Base-by-base conservation (phyloP, 2,329 filamentous ascomycete genomes). In the Aspergillus aculeatinus region DNA sequence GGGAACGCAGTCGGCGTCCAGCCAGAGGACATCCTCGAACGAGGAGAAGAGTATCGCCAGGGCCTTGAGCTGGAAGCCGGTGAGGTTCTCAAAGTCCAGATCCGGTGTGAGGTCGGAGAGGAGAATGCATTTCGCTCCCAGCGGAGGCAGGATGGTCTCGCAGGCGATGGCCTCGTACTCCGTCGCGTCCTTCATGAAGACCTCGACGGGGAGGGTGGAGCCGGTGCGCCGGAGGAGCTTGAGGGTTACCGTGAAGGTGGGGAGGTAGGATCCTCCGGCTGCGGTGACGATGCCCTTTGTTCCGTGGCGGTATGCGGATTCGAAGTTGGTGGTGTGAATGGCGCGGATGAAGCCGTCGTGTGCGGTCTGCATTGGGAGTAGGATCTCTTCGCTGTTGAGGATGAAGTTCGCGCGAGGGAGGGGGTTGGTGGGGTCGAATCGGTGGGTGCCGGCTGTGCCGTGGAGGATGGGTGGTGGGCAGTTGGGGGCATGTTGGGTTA, bases 1-100 rank as follows among this genome's bases (percentile, higher is more conserved):
- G 10, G 83, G 81, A 64, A 84, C 81, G 57, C 77, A 77, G 65
- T 85, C 83, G 52, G 81, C 80, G 65, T 86, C 83, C 57, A 86
- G 76, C 68, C 83, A 84, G 31, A 86, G 74, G 12, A 83, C 77
- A 54, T 82, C 76, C 65, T 84, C 80, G 65, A 85, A 86, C 5
- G 82, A 80, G 2, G 83, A 84, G 61, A 85, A 81, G 2, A 86
- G 71, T 35, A 86, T 78, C 7, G 83, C 76, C 62, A 85, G 79
- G 19, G 81, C 74, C 68, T 85, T 85, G 74, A 81, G 80, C 63
- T 86, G 83, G 66, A 77, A 84, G 14, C 74, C 69, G 14, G 66
- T 67, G 12, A 73, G 66, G 2, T 58, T 55, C 9, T 57, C 35
- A 0, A 7, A 57, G 16, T 52, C 5, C 12, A 19, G 19, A 14